phyloP scores from a whole-genome alignment of 768 basidiomycete species.

The Lanmaoa rubissima region DNA sequence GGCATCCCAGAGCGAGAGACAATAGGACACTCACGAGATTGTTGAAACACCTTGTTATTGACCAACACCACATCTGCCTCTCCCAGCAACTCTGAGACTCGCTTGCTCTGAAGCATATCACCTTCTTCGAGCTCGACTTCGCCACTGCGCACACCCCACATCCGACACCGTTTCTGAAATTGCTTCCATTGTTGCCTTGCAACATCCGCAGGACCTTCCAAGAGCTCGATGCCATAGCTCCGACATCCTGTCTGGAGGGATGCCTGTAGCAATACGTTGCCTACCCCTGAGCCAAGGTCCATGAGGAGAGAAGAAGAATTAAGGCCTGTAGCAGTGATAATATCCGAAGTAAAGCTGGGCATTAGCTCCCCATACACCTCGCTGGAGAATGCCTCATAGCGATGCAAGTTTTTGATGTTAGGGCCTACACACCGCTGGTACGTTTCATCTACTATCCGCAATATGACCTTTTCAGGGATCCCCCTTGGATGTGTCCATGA shows the following conservation, averaged over 20 bases:
- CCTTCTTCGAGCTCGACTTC: slow-evolving; percentile 79
- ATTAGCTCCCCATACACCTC: slow-evolving; percentile 89
- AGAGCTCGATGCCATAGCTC: slow-evolving; percentile 78
- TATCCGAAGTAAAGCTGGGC: slow-evolving; percentile 64
- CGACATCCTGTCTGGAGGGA: slow-evolving; percentile 76
- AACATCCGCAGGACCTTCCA: slow-evolving; percentile 77
- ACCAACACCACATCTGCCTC: slow-evolving; percentile 90
- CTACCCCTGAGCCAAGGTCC: slow-evolving; percentile 85
- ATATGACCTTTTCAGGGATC: slow-evolving; percentile 63
- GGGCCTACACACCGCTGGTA: slow-evolving; percentile 95
- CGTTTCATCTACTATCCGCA: slow-evolving; percentile 83
- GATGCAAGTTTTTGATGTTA: slow-evolving; percentile 72
- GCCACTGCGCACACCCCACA: slow-evolving; percentile 87
- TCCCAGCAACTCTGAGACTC: slow-evolving; percentile 67
- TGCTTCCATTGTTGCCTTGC: slow-evolving; percentile 75
- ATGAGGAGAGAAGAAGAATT: slow-evolving; percentile 63
- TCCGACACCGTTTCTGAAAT: slow-evolving; percentile 70
- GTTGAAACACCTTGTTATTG: slow-evolving; percentile 83
- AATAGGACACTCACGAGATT: slow-evolving; percentile 54
- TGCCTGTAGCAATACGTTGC: slow-evolving; percentile 80
- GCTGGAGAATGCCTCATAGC: slow-evolving; percentile 81
- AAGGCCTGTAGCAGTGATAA: slow-evolving; percentile 51
- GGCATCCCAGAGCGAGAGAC: neutral
- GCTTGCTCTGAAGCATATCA: slow-evolving; percentile 72
- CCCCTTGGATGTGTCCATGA: slow-evolving; percentile 46